Conservation (phyloP, 164 flowering plant genomes). For the Houttuynia cordata region DNA sequence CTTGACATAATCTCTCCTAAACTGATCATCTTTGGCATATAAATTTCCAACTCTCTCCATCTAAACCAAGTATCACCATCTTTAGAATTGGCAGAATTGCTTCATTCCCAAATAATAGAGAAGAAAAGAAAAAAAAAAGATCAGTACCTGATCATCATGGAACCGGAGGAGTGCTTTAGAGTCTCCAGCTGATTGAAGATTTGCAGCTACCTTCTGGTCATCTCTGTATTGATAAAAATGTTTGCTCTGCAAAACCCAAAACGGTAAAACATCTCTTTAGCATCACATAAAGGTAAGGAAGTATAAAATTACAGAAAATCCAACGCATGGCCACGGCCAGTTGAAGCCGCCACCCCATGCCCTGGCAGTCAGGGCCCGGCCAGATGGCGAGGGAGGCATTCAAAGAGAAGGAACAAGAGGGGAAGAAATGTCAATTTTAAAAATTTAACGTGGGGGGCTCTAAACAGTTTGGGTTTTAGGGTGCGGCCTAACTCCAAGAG, state of each 20-base stretch:
- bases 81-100: neutral
- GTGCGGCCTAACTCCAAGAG: too few species aligned
- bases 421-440: too few species aligned
- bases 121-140: neutral
- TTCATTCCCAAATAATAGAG: neutral
- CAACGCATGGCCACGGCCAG: too few species aligned
- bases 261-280: neutral
- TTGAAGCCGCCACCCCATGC: too few species aligned
- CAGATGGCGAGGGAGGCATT: too few species aligned
- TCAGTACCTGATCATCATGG: conserved; percentile 52
- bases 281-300: neutral
- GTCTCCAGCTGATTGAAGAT: conserved; percentile 34
- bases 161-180: conserved; percentile 35
- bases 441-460: too few species aligned
- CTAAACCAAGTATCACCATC: conserved; percentile 16
- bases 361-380: too few species aligned
- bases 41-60: conserved; percentile 56
- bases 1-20: conserved; percentile 52
- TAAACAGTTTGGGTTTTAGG: too few species aligned
- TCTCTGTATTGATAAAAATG: conserved; percentile 48
- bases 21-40: conserved; percentile 62
- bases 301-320: too few species aligned
- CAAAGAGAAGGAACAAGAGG: too few species aligned
- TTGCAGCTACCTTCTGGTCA: conserved; percentile 29
- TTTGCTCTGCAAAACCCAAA: conserved; percentile 39